These are phyloP conservation scores for Aspergillus cejpii DNA, from an alignment of 2,329 filamentous ascomycete genomes.

Conservation along the genomic window DNA sequence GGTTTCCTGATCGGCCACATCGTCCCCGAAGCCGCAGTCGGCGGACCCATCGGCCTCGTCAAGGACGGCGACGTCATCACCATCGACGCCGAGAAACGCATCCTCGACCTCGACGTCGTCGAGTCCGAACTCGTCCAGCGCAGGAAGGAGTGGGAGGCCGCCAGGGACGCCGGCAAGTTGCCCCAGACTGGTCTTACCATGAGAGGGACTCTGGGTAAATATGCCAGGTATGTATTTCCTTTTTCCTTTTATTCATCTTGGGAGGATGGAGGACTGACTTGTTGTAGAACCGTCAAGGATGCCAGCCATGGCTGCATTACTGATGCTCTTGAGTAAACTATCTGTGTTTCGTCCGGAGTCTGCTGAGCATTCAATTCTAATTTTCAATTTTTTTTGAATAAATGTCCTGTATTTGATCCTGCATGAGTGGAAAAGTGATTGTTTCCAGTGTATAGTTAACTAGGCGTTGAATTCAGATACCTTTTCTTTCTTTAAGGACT, in stretches of 20 bases:
- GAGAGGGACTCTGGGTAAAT: conserved; percentile 64
- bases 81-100: conserved; percentile 71
- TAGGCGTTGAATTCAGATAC: conserved; percentile 1
- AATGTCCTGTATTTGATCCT: too few species aligned
- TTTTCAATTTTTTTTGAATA: too few species aligned
- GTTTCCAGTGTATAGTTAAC: conserved; percentile 17
- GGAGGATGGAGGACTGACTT: conserved; percentile 1
- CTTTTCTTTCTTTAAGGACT: conserved; percentile 1
- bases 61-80: conserved; percentile 70
- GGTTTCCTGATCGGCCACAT: conserved; percentile 85
- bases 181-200: conserved; percentile 51
- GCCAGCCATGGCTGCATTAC: conserved; percentile 46
- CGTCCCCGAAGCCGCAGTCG: conserved; percentile 78
- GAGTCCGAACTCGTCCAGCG: conserved; percentile 58
- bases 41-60: conserved; percentile 78
- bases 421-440: not conserved
- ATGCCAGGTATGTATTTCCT: conserved; percentile 44
- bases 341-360: too few species aligned
- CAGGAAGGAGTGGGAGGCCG: conserved; percentile 53
- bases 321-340: conserved; percentile 33
- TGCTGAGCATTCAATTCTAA: not conserved
- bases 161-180: conserved; percentile 33
- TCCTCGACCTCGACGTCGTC: conserved; percentile 59
- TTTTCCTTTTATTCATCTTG: conserved; percentile 2
- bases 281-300: conserved; percentile 35